Evolutionary conservation across 2,329 filamentous ascomycete genomes (phyloP).

Genomic region (Talaromyces sp.): DNA sequence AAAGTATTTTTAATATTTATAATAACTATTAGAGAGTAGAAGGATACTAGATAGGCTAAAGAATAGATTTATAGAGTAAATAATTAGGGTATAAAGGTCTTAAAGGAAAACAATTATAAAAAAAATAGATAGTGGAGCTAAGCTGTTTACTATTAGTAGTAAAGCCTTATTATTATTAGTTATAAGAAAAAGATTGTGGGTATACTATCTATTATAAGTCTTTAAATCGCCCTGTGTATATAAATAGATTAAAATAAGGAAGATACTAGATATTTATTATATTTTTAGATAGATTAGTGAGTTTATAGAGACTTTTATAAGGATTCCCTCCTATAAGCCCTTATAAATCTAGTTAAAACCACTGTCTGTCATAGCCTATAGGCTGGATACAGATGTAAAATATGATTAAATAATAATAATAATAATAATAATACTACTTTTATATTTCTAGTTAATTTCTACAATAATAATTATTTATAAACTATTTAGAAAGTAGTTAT

Average conservation of each 20-base stretch:
- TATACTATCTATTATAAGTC: not conserved
- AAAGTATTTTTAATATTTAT: too few relatives aligned
- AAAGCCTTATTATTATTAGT: not conserved
- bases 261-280: not conserved
- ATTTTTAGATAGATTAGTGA: too few relatives aligned
- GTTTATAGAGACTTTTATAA: not conserved
- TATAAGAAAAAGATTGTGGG: not conserved
- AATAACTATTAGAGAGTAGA: too few relatives aligned
- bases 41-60: too few relatives aligned
- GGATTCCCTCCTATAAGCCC: not conserved
- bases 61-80: not conserved
- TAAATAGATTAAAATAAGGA: not conserved
- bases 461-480: too few relatives aligned
- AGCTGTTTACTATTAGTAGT: not conserved
- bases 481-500: too few relatives aligned
- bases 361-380: not conserved
- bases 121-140: not conserved
- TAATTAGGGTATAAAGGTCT: constrained; percentile 10
- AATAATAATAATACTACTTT: too few relatives aligned
- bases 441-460: too few relatives aligned
- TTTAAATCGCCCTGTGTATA: not conserved
- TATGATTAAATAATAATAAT: not conserved
- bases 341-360: not conserved
- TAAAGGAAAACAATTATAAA: not conserved
- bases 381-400: not conserved